Base-by-base conservation (phyloP, 441 rosid species). In the Flueggea neowawraea region DNA sequence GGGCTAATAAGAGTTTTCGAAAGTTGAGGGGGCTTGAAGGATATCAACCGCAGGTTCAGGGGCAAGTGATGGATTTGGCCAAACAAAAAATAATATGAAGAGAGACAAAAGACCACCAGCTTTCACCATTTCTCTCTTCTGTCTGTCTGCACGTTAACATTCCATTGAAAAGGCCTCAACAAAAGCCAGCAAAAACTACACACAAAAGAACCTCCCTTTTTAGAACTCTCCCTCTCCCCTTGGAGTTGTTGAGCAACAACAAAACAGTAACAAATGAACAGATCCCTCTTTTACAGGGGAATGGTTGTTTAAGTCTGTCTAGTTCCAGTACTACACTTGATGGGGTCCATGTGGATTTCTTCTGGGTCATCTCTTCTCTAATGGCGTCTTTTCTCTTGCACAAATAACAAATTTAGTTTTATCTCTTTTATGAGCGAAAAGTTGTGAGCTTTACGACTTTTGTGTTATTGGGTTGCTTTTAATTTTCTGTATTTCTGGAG, bases 401-500 rank as follows among this genome's bases (percentile, higher is more conserved):
- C 50, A 62, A 17, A 58, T 33, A 48, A 5, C 31, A 31, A 8
- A 49, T 28, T 56, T 55, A 47, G 33, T 48, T 22, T 12, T 62
- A 15, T 51, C 57, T 54, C 47, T 61, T 59, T 14, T 31, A 49
- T 55, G 53, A 31, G 41, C 60, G 41, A 10, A n/a, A 52, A 52
- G 33, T 57, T 54, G n/a, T 14, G 55, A 43, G 44, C 33, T 61
- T n/a, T 64, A 51, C 16, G 28, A 6, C n/a, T 32, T 28, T 9
- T 54, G 17, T 32, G 31, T 44, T 14, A 17, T 43, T 52, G 14
- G 31, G 55, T 16, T 16, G 14, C 47, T 64, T 69, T 60, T 16
- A 17, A 54, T 58, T 36, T 43, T 16, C 33, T 12, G 41, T 36
- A 31, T 4, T 45, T 54, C 62, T 45, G 48, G 76, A 60, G 76